These are phyloP conservation scores for Oligophagozyma castellii DNA, from an alignment of 1,139 yeast genomes.

Conservation along the genomic window DNA sequence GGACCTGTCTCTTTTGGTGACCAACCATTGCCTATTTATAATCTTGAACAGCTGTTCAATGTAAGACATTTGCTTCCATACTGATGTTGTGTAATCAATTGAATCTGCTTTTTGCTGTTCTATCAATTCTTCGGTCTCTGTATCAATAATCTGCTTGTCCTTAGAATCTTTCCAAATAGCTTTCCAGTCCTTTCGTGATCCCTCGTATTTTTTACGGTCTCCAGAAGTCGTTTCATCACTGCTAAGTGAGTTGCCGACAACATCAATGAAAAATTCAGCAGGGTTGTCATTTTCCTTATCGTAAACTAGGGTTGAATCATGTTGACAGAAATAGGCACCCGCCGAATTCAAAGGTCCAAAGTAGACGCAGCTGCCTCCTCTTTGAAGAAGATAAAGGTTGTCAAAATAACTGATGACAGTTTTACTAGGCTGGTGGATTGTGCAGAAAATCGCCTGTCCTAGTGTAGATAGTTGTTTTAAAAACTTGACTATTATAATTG, in stretches of 20 bases:
- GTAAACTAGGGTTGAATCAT: constrained; percentile 9
- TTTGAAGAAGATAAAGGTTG: constrained; percentile 28
- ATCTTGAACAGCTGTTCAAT: constrained; percentile 21
- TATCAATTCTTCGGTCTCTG: constrained; percentile 20
- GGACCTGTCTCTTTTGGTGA: constrained; percentile 31
- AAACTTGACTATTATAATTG: constrained; percentile 34
- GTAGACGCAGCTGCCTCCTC: constrained; percentile 33
- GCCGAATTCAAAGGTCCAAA: constrained; percentile 31
- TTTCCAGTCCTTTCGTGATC: constrained; percentile 29
- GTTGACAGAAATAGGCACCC: constrained; percentile 26
- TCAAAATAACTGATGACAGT: constrained; percentile 27
- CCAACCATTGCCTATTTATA: constrained; percentile 25
- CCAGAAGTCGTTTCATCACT: constrained; percentile 3
- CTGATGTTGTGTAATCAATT: constrained; percentile 23
- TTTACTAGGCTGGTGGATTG: constrained; percentile 32
- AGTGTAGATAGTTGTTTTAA: constrained; percentile 30
- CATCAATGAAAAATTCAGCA: constrained; percentile 46
- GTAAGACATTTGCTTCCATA: constrained; percentile 22
- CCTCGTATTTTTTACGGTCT: constrained; percentile 36
- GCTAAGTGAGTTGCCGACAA: constrained; percentile 28
- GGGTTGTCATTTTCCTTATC: constrained; percentile 33
- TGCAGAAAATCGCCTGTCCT: constrained; percentile 36
- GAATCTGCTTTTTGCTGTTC: constrained; percentile 9
- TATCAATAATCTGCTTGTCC: constrained; percentile 17
- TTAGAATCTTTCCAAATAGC: constrained; percentile 32